These are phyloP conservation scores for Microdochium nivale DNA, from an alignment of 2,329 filamentous ascomycete species.

Conservation along the genomic window DNA sequence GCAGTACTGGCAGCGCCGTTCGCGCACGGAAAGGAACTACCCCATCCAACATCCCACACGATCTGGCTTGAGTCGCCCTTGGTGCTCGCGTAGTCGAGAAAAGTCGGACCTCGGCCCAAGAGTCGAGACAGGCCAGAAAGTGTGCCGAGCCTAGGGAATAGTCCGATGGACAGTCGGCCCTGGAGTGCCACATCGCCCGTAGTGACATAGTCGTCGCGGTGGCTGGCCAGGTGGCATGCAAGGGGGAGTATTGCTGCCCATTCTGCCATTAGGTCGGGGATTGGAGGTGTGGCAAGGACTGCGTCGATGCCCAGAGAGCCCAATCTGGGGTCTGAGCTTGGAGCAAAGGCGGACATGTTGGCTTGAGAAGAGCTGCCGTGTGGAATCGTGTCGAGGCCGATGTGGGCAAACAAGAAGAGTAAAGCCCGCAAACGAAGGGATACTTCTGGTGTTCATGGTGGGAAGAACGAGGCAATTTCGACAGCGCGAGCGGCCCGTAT, in stretches of 20 bases:
- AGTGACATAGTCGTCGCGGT: background rate
- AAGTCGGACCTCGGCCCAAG: background rate
- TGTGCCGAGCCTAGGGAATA: conserved; percentile 3
- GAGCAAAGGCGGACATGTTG: background rate
- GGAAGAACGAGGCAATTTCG: too few relatives aligned
- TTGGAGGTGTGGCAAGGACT: background rate
- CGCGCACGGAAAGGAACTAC: conserved; percentile 14
- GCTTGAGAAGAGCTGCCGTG: too few relatives aligned
- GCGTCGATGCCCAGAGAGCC: background rate
- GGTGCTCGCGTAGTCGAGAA: too few relatives aligned
- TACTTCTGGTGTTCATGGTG: too few relatives aligned
- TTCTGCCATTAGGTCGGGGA: conserved; percentile 1
- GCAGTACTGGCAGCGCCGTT: conserved; percentile 14
- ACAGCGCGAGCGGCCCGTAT: too few relatives aligned
- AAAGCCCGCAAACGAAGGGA: too few relatives aligned
- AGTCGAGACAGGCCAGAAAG: conserved; percentile 3
- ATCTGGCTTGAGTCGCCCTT: conserved; percentile 3
- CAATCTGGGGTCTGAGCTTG: background rate
- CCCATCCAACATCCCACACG: conserved; percentile 18
- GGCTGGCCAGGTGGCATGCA: conserved; percentile 1
- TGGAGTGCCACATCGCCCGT: background rate
- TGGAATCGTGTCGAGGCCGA: too few relatives aligned
- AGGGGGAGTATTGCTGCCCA: conserved; percentile 1
- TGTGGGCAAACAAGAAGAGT: too few relatives aligned
- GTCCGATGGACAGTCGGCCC: background rate